A percentile compares a stretch with the other conserved stretches of the same genome.
Conservation (phyloP, 2,329 filamentous ascomycete genomes). For the Lojkania enalia region DNA sequence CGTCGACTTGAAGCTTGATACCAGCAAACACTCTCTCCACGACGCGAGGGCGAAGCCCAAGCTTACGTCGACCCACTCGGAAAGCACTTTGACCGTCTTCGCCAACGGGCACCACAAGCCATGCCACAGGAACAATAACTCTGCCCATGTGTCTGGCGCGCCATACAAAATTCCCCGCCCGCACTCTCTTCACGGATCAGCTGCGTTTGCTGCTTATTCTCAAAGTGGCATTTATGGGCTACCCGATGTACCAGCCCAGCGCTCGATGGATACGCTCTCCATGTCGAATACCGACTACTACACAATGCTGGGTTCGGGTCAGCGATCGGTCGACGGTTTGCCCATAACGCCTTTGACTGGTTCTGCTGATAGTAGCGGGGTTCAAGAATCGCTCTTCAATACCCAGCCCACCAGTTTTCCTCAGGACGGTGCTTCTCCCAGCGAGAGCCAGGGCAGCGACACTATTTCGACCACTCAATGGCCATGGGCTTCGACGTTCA, state of each 20-base stretch:
- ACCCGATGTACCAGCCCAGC: conserved; percentile 26
- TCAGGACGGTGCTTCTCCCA: conserved; percentile 39
- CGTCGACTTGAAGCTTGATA: conserved; percentile 51
- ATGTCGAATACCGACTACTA: conserved; percentile 43
- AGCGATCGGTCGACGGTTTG: conserved; percentile 30
- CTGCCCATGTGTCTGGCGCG: conserved; percentile 63
- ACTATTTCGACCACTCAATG: conserved; percentile 36
- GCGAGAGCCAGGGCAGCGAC: conserved; percentile 38
- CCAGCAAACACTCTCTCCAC: conserved; percentile 50
- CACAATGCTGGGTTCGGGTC: conserved; percentile 38
- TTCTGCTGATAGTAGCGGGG: conserved; percentile 33
- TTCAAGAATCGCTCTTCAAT: conserved; percentile 34
- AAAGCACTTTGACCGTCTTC: conserved; percentile 63
- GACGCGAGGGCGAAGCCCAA: conserved; percentile 58
- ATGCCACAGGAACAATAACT: conserved; percentile 66
- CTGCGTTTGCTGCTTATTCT: conserved; percentile 32
- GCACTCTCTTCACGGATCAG: conserved; percentile 41
- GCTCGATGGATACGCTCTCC: conserved; percentile 42
- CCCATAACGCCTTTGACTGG: conserved; percentile 32
- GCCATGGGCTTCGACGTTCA: conserved; percentile 36
- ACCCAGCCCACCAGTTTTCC: conserved; percentile 25
- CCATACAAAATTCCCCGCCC: conserved; percentile 63
- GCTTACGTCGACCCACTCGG: conserved; percentile 61
- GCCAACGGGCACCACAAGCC: conserved; percentile 68
- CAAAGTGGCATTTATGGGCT: conserved; percentile 30